Evolutionary conservation across 768 basidiomycete genomes (phyloP), one percentile per base, ranked within the genome.

Genomic region (Panaeolus cyanescens): DNA sequence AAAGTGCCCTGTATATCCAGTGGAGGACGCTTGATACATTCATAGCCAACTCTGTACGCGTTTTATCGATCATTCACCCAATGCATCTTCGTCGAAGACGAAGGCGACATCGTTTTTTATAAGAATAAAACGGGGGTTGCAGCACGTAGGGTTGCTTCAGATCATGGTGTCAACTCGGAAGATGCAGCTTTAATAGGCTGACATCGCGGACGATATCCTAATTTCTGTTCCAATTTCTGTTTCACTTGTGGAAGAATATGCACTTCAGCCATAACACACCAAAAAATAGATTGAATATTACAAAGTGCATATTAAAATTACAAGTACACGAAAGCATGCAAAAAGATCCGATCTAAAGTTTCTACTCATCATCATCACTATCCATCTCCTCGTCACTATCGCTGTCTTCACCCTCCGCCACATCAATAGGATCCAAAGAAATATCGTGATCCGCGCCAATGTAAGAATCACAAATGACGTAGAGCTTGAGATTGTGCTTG

Each of bases 371-470:
- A 34, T 88, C 88, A 25, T 78, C 88, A 58, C 85, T 86, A 45
- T 88, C 88, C 80, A 86, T 87, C 53, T 87, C 88, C 20, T 92
- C 90, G 59, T 93, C 93, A 58, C 87, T 88, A 58, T 92, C 91
- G 62, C 89, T 91, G 17, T 93, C 92, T 72, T 94, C 93, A 2
- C 95, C 95, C 72, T 96, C 93, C 0, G 89, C 93, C 57, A 97
- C 94, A 25, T 92, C 89, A 63, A 98, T 84, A 7, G 87, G 80
- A 34, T 93, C 91, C 53, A 98, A 71, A 50, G 85, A 83, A 71
- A 98, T 89, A 70, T 95, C 95, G 68, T 97, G 95, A 69, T 97
- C 96, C 33, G 93, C 94, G 6, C 93, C 94, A 22, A 91, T 80
- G 71, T 95, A 96, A 58, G 91, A 90, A 70, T 97, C 96, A 64